phyloP scores from a whole-genome alignment of 148 eudicot genomes.

The Beta vulgaris region DNA sequence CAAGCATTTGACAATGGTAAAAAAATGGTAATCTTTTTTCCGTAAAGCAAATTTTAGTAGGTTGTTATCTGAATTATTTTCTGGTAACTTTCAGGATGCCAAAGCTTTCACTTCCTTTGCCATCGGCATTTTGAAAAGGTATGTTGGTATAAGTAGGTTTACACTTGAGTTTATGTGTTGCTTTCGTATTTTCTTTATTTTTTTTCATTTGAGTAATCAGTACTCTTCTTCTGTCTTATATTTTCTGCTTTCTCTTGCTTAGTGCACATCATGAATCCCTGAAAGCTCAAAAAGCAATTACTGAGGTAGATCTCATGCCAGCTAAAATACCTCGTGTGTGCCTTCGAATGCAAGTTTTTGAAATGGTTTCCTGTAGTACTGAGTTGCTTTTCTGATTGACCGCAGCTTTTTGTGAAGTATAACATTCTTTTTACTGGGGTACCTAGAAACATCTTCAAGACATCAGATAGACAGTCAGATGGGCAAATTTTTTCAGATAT shows the following conservation, averaged over 20 bases:
- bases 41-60: not conserved
- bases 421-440: slow-evolving; percentile 83
- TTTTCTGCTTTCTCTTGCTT: slow-evolving; percentile 22
- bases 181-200: not conserved
- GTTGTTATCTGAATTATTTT: slow-evolving; percentile 11
- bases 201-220: not conserved
- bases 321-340: slow-evolving; percentile 3
- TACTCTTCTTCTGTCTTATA: not conserved
- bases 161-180: slow-evolving; percentile 9
- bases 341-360: not conserved
- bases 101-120: slow-evolving; percentile 78
- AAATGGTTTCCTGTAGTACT: slow-evolving; percentile 5
- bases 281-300: slow-evolving; percentile 96
- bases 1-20: slow-evolving; percentile 81
- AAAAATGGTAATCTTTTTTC: not conserved
- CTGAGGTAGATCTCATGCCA: slow-evolving; percentile 59
- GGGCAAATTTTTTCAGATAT: slow-evolving; percentile 68
- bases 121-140: slow-evolving; percentile 85
- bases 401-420: slow-evolving; percentile 94
- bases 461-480: slow-evolving; percentile 46
- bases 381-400: slow-evolving; percentile 22
- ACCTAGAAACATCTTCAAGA: slow-evolving; percentile 62
- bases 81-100: slow-evolving; percentile 51
- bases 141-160: not conserved
- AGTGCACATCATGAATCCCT: slow-evolving; percentile 94